A percentile compares a stretch with the other conserved stretches of the same genome.
Evolutionary conservation across 495 filamentous ascomycete species (phyloP).

Genomic region (Chaetomium fimeti): DNA sequence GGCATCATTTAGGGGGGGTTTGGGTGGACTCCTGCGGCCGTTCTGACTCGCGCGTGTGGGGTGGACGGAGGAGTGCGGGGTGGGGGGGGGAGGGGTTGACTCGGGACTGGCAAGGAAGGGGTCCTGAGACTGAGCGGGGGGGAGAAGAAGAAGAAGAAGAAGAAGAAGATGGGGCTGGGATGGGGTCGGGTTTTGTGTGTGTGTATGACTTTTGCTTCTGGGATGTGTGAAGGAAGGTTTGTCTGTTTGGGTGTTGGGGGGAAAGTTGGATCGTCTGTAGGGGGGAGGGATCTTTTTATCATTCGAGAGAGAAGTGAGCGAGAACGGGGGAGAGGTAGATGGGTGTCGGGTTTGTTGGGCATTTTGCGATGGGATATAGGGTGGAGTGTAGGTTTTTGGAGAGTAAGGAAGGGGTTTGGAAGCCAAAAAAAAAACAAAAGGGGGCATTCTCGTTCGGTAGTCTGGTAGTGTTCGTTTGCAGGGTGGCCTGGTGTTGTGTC

Average conservation of each 20-base stretch:
- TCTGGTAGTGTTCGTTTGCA: background rate
- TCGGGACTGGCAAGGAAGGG: too few relatives aligned
- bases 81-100: background rate
- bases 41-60: conserved; percentile 41
- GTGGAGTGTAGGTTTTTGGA: background rate
- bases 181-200: background rate
- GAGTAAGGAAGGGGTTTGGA: background rate
- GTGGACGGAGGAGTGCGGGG: background rate
- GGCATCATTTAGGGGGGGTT: conserved; percentile 53
- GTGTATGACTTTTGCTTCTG: too few relatives aligned
- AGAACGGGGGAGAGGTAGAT: background rate
- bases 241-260: background rate
- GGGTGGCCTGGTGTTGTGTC: background rate
- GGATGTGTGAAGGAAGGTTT: background rate
- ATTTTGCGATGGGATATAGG: background rate
- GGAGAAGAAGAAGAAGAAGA: too few relatives aligned
- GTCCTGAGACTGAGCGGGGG: too few relatives aligned
- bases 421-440: conserved; percentile 6
- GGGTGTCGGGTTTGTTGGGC: background rate
- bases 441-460: conserved; percentile 5
- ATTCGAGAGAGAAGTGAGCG: background rate
- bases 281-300: too few relatives aligned
- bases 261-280: too few relatives aligned
- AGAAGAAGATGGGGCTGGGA: too few relatives aligned
- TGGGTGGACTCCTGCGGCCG: conserved; percentile 52